These are phyloP conservation scores for Viola pubescens DNA, from an alignment of 441 rosid genomes.

Conservation along the genomic window DNA sequence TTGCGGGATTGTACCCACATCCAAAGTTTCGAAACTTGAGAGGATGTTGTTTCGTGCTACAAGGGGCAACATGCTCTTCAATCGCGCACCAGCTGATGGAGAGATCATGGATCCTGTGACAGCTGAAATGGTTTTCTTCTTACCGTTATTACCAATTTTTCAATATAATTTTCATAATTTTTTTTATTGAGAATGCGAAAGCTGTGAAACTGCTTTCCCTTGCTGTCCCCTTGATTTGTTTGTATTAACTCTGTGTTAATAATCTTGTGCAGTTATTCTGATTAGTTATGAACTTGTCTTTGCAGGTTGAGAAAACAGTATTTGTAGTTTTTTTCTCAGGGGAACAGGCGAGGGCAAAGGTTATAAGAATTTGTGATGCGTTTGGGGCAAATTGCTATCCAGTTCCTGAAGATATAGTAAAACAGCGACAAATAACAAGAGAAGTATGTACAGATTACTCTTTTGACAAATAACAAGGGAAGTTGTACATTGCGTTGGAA, in stretches of 20 bases:
- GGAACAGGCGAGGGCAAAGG: constrained; percentile 86
- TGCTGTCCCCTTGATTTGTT: background rate
- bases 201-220: background rate
- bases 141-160: constrained; percentile 10
- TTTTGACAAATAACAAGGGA: background rate
- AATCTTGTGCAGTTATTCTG: constrained; percentile 14
- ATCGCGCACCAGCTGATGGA: constrained; percentile 82
- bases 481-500: background rate
- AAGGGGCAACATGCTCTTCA: constrained; percentile 98
- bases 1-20: constrained; percentile 79
- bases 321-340: constrained; percentile 94
- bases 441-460: constrained; percentile 47
- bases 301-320: constrained; percentile 78
- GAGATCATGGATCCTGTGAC: constrained; percentile 86
- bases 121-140: constrained; percentile 65
- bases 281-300: constrained; percentile 13
- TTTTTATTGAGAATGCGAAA: constrained; percentile 7
- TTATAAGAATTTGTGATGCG: constrained; percentile 87
- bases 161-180: constrained; percentile 4
- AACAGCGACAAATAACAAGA: constrained; percentile 80
- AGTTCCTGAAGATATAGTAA: constrained; percentile 75
- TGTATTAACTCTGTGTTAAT: background rate
- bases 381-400: constrained; percentile 96
- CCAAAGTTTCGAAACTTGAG: constrained; percentile 73
- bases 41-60: constrained; percentile 96